Evolutionary conservation across 116 monocot species (phyloP), one percentile per base, ranked within the genome.

Genomic region (Phalaenopsis hybrid): DNA sequence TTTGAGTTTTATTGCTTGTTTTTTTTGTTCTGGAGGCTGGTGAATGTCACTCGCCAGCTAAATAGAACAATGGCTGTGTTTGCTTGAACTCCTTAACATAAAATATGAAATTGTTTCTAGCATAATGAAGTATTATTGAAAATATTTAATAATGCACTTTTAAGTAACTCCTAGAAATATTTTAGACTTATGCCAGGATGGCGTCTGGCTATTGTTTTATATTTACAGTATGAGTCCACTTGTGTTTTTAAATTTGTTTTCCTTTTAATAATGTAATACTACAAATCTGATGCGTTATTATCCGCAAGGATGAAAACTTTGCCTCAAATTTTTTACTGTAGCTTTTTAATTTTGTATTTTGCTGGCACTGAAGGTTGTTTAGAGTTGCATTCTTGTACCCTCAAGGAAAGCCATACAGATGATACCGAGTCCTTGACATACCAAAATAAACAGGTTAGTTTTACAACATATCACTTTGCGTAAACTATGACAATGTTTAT

Each of bases 321-420:
- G 20, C 17, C 79, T 69, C 33, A 70, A 78, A 33, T 23, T 21
- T 79, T 18, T 84, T 7, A 28, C 20, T 84, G 46, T 33, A 21
- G 50, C 21, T 23, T 76, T 13, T 77, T 28, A 48, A 23, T 25
- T 0, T 51, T 23, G 1, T 77, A 8, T 83, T 85, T 90, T 89
- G 80, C 85, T 94, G 96, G 85, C 4, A 85, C 63, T 57, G 84
- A 89, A 79, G 89, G 80, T 48, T 87, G 65, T 78, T 86, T 83
- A 61, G 87, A 83, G 63, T 79, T 82, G 31, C 76, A 75, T 81
- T 78, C 75, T 18, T 75, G 21, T 67, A 79, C 78, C 57, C 25
- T 77, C 33, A 88, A 84, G 83, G 88, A 88, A 86, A 88, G 59
- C 48, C 81, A 80, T 37, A 37, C 74, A 34, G 77, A 28, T 25